Evolutionary conservation across 176 grass and related monocot genomes (phyloP).

Genomic region (Panicum miliaceum): DNA sequence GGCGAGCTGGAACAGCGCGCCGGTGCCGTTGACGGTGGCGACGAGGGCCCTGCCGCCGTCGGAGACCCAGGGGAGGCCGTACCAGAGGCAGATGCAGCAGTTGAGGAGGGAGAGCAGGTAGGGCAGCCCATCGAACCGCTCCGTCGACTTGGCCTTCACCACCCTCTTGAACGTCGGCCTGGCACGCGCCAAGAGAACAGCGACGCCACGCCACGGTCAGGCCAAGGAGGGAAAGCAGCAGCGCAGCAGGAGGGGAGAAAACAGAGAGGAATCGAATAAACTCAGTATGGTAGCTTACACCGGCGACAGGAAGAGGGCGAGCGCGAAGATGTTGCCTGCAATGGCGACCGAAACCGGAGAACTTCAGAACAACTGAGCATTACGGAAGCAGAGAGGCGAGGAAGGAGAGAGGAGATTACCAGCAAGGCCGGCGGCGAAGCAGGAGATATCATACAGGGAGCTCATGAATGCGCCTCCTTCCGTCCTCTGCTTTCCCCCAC

Average conservation of each 20-base stretch:
- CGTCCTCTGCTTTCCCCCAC: background rate
- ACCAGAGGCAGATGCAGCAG: conserved; percentile 90
- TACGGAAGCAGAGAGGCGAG: background rate
- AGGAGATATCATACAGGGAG: conserved; percentile 58
- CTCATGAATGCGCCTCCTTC: conserved; percentile 33
- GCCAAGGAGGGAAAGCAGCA: no score
- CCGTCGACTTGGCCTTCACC: conserved; percentile 67
- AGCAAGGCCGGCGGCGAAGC: conserved; percentile 62
- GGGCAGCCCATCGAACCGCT: conserved; percentile 79
- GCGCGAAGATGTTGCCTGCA: conserved; percentile 80
- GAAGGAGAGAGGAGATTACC: conserved; percentile 15
- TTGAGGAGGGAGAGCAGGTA: conserved; percentile 80
- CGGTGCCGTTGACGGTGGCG: conserved; percentile 78
- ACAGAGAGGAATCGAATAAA: background rate
- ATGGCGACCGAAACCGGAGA: background rate
- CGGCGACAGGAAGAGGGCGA: conserved; percentile 77
- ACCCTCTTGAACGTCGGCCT: conserved; percentile 85
- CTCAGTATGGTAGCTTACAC: conserved; percentile 55
- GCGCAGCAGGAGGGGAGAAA: no score
- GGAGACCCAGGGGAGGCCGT: conserved; percentile 76
- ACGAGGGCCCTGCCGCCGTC: conserved; percentile 61
- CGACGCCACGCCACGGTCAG: background rate
- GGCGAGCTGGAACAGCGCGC: conserved; percentile 63
- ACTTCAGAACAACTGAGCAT: background rate
- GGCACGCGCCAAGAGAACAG: background rate